Evolutionary conservation across 768 basidiomycete genomes (phyloP), one percentile per base, ranked within the genome.

Genomic region (Podaxis pistillaris): DNA sequence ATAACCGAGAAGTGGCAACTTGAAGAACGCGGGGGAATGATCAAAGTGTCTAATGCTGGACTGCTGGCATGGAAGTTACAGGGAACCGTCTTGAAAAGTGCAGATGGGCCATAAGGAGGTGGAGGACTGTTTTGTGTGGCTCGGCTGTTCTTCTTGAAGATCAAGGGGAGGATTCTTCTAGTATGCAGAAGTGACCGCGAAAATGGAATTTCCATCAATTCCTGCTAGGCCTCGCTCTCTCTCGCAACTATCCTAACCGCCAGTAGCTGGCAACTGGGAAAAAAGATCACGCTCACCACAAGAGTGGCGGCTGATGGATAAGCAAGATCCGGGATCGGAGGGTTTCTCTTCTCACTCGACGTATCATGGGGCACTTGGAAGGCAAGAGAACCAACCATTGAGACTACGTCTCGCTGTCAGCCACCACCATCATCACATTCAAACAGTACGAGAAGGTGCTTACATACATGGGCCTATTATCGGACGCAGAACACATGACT

Each of bases 11-110:
- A 33, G 33, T 33, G 33, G 33, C 2, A 33, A 33, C 33, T 33
- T 33, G 33, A 33, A n/a, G n/a, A n/a, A 15, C 41, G 7, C 44
- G 7, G 7, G 17, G 44, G 44, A 46, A 19, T 46, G 15, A 46
- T 46, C 44, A 46, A 46, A 19, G n/a, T 9, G 44, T 19, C 17
- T 9, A 46, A 11, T 4, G 9, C 24, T 28, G 38, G 53, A 53
- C 15, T 19, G 51, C 36, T 53, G 60, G 44, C 44, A 58, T 58
- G 47, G 57, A 38, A 58, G 57, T 58, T 22, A 41, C n/a, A 2
- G 24, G 36, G 37, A 9, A 41, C 38, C 38, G 46, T 47, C 44
- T 46, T 5, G 37, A 51, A 51, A 40, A 36, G 24, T 37, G 15
- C 24, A 37, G 47, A 37, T 41, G 47, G 36, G 36, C 33, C 26